Evolutionary conservation across 2,329 filamentous ascomycete species (phyloP), one percentile per base, ranked within the genome.

Genomic region (Ascochyta rabiei): DNA sequence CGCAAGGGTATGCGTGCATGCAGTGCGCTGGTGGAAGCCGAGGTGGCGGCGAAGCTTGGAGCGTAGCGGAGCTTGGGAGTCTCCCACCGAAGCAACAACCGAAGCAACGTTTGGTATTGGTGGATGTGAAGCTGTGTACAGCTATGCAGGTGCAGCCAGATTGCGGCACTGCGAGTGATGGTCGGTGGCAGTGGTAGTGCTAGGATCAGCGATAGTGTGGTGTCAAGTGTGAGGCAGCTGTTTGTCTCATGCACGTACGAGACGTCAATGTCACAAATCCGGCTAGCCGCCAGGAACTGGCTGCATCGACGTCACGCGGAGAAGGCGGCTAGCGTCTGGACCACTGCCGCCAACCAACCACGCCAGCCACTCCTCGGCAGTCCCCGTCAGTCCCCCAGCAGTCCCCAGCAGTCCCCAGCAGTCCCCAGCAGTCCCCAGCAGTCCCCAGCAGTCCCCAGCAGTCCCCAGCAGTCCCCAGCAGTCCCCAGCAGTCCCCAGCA

Each of bases 261-360:
- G 48, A 64, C 64, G 62, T 67, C 64, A 67, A 56, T 15, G 31
- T 16, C 31, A 34, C 31, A 34, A 45, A 46, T 26, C 51, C 53
- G 52, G 46, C 53, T 47, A 56, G 33, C 54, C 54, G 53, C 46
- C 57, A 62, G 60, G 62, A 58, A 66, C 62, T 53, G 48, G 53
- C 19, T 47, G 15, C 46, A 49, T 56, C 57, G 49, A 44, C 53
- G 48, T 59, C 55, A 57, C 49, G 54, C 54, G 59, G 52, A 55
- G 46, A 45, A 21, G 28, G 10, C 12, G 13, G 40, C 30, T 23
- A 16, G 53, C 30, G 34, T 45, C 33, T 39, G 44, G 53, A 56
- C 48, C 42, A 13, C 24, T 24, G 21, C 12, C 28, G 28, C 28
- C 28, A 28, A 9, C 24, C 24, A 28, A 7, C 21, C 13, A 30